Conservation (phyloP, 306 rosid species). For the Citrullus amarus region DNA sequence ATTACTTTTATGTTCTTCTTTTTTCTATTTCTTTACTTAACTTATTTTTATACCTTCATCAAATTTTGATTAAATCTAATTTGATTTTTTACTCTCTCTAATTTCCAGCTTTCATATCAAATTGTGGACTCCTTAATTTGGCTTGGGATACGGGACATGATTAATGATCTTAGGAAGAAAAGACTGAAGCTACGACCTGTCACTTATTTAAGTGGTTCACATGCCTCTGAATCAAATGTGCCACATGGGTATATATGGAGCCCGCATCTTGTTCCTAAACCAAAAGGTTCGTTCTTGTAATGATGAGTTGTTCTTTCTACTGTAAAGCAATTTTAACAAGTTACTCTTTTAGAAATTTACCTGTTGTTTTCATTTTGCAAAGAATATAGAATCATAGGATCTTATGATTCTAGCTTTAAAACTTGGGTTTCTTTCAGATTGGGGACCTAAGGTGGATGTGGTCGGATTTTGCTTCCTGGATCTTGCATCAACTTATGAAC, state of each 20-base stretch:
- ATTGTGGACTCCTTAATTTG: conserved; percentile 93
- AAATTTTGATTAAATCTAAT: conserved; percentile 13
- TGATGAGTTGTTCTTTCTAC: background rate
- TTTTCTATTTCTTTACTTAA: background rate
- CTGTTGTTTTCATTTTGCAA: background rate
- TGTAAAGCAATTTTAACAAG: background rate
- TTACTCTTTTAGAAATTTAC: background rate
- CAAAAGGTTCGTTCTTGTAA: conserved; percentile 51
- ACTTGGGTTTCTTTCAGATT: conserved; percentile 50
- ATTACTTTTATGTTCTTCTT: background rate
- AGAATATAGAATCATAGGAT: background rate
- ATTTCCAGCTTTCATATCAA: conserved; percentile 86
- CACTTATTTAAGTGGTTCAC: conserved; percentile 97
- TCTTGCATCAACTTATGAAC: conserved; percentile 92
- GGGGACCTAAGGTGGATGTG: conserved; percentile 94
- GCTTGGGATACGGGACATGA: conserved; percentile 98
- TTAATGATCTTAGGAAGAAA: conserved; percentile 91
- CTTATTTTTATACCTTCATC: background rate
- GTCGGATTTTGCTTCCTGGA: conserved; percentile 99
- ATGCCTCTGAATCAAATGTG: conserved; percentile 73
- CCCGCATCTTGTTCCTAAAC: conserved; percentile 99
- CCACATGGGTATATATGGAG: conserved; percentile 99
- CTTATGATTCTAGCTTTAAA: background rate
- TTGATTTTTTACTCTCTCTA: background rate
- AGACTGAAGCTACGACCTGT: conserved; percentile 87